Percentiles rank a stretch among this genome's conserved stretches.
These are phyloP conservation scores for Aspergillus tamarii DNA, from an alignment of 2,329 filamentous ascomycete species.

Conservation along the genomic window DNA sequence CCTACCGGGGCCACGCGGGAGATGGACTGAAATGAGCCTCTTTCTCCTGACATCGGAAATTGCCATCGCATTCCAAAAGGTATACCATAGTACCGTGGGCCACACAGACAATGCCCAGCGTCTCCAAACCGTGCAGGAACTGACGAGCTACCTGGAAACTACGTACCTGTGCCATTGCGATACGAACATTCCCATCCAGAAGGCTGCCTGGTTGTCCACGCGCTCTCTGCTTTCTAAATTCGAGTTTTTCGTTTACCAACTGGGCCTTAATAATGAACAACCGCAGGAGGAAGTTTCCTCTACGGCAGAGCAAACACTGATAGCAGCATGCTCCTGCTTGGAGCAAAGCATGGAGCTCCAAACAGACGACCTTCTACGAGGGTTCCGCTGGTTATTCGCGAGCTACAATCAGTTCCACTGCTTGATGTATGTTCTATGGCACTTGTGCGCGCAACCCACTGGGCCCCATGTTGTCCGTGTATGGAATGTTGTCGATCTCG, in stretches of 20 bases:
- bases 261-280: constrained; percentile 22
- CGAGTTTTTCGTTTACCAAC: constrained; percentile 36
- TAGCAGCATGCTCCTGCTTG: constrained; percentile 36
- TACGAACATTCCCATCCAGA: constrained; percentile 51
- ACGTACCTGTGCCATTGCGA: constrained; percentile 55
- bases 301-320: constrained; percentile 35
- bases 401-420: constrained; percentile 47
- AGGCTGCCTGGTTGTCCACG: constrained; percentile 30
- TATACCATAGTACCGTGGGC: constrained; percentile 39
- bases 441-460: constrained; percentile 41
- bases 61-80: constrained; percentile 50
- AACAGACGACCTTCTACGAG: constrained; percentile 41
- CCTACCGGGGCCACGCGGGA: constrained; percentile 51
- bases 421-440: constrained; percentile 47
- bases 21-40: constrained; percentile 62
- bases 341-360: constrained; percentile 33
- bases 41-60: constrained; percentile 57
- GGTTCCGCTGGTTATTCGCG: constrained; percentile 40
- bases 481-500: constrained; percentile 29
- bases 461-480: constrained; percentile 31
- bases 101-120: constrained; percentile 40
- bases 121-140: constrained; percentile 47
- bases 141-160: constrained; percentile 23
- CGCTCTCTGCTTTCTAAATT: constrained; percentile 39
- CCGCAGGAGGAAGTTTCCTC: not conserved